Conservation (phyloP, 306 rosid species). For the Glycine latifolia region DNA sequence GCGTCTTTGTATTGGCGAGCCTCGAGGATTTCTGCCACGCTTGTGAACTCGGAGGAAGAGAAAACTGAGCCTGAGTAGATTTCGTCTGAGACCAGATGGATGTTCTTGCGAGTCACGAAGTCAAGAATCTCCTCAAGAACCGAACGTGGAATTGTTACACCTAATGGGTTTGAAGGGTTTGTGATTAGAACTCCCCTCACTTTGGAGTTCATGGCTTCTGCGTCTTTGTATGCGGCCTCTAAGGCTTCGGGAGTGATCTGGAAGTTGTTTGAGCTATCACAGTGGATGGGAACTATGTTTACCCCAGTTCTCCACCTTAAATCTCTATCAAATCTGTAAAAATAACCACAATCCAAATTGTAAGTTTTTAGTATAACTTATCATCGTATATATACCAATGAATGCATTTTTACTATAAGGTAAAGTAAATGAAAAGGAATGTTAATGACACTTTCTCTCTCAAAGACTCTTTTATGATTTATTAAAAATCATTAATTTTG, state of each 20-base stretch:
- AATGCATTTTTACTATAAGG: too few species aligned
- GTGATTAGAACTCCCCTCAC: conserved; percentile 83
- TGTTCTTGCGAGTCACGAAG: conserved; percentile 73
- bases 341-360: background rate
- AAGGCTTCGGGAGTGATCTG: conserved; percentile 76
- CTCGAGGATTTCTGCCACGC: conserved; percentile 78
- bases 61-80: conserved; percentile 93
- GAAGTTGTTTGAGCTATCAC: conserved; percentile 81
- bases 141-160: conserved; percentile 66
- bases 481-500: too few species aligned
- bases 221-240: conserved; percentile 68
- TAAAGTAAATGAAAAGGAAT: too few species aligned
- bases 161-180: conserved; percentile 93
- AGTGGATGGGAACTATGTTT: conserved; percentile 83
- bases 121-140: conserved; percentile 71
- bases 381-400: too few species aligned
- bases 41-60: conserved; percentile 67
- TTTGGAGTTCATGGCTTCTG: conserved; percentile 59
- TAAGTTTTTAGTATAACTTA: too few species aligned
- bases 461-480: too few species aligned
- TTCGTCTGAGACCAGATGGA: conserved; percentile 91
- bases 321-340: conserved; percentile 88
- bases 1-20: conserved; percentile 31
- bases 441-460: too few species aligned
- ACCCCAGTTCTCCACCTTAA: conserved; percentile 96